These are phyloP conservation scores for Candida michaelii DNA, from an alignment of 805 yeast genomes.

Conservation along the genomic window DNA sequence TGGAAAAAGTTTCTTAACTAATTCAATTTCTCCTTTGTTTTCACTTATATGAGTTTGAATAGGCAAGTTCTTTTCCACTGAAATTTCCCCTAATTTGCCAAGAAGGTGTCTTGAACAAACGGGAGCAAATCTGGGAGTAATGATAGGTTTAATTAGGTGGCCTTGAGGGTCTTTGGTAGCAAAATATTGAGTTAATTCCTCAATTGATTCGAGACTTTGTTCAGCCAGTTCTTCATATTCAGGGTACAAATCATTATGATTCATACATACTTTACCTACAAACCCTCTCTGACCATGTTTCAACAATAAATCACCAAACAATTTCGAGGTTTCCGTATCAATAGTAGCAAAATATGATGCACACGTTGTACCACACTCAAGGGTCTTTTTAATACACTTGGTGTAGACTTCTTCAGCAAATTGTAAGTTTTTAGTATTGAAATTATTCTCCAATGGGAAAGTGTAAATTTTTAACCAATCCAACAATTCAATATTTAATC, in stretches of 20 bases:
- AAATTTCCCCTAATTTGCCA: constrained; percentile 58
- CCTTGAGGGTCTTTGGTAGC: constrained; percentile 50
- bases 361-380: constrained; percentile 83
- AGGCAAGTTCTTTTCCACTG: constrained; percentile 52
- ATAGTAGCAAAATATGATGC: constrained; percentile 91
- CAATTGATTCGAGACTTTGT: constrained; percentile 55
- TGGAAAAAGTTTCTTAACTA: constrained; percentile 76
- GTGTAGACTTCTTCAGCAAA: constrained; percentile 64
- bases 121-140: constrained; percentile 95
- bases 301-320: constrained; percentile 71
- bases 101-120: constrained; percentile 69
- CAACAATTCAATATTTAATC: constrained; percentile 78
- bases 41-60: constrained; percentile 93
- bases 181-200: constrained; percentile 58
- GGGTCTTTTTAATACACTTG: constrained; percentile 66
- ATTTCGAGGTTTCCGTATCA: constrained; percentile 70
- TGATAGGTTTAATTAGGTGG: constrained; percentile 60
- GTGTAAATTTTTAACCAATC: constrained; percentile 91
- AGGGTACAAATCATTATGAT: constrained; percentile 63
- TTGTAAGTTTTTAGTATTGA: constrained; percentile 43
- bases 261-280: constrained; percentile 95
- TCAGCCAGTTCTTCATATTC: constrained; percentile 64
- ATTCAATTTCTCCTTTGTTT: constrained; percentile 67
- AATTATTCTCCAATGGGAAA: constrained; percentile 80
- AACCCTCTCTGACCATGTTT: constrained; percentile 79